These are phyloP conservation scores for Collybia sp. DNA, from an alignment of 768 basidiomycete species.

Conservation along the genomic window DNA sequence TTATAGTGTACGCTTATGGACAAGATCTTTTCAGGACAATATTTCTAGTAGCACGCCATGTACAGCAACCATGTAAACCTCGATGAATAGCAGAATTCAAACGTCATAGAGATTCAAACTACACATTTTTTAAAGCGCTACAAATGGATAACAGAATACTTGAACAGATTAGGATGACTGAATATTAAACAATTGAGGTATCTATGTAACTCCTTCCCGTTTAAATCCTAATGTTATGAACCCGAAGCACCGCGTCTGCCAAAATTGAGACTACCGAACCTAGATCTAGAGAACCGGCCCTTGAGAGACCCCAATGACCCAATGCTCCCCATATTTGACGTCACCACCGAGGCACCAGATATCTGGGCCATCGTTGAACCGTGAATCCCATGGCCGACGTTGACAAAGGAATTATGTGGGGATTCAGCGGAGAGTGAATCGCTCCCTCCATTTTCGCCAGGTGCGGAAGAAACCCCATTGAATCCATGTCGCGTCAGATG, in stretches of 20 bases:
- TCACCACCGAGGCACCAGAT: constrained; percentile 55
- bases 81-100: too few species aligned
- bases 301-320: constrained; percentile 59
- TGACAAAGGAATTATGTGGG: constrained; percentile 71
- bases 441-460: constrained; percentile 54
- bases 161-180: not conserved
- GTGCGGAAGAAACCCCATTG: constrained; percentile 75
- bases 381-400: constrained; percentile 53
- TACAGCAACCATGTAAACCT: too few species aligned
- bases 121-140: too few species aligned
- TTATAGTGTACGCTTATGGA: too few species aligned
- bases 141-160: too few species aligned
- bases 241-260: constrained; percentile 40
- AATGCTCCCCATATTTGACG: constrained; percentile 60
- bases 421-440: constrained; percentile 65
- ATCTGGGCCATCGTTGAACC: constrained; percentile 31
- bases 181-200: constrained; percentile 12
- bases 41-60: too few species aligned
- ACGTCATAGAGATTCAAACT: too few species aligned
- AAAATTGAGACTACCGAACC: constrained; percentile 72
- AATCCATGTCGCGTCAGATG: constrained; percentile 81
- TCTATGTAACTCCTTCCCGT: constrained; percentile 4
- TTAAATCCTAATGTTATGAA: not conserved
- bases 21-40: too few species aligned
- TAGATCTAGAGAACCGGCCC: constrained; percentile 70